Conservation (phyloP, 306 rosid genomes). For the Vicia villosa region DNA sequence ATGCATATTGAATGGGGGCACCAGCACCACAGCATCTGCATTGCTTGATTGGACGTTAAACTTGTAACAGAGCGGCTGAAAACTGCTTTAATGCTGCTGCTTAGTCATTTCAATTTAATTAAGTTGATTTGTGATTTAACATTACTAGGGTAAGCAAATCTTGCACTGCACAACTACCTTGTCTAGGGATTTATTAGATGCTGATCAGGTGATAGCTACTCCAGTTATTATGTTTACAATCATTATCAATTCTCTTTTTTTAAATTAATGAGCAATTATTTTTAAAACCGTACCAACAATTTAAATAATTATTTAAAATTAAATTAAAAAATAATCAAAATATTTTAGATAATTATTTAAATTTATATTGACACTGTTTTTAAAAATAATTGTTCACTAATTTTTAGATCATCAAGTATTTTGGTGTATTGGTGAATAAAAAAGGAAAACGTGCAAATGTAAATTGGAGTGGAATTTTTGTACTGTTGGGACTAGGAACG, state of each 20-base stretch:
- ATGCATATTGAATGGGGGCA: background rate
- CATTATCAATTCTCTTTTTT: background rate
- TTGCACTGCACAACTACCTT: constrained; percentile 4
- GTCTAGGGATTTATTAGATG: background rate
- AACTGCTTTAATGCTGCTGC: constrained; percentile 14
- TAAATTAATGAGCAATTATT: too few species aligned
- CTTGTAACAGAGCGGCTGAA: background rate
- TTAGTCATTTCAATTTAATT: constrained; percentile 36
- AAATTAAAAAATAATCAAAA: too few species aligned
- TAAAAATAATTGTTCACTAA: too few species aligned
- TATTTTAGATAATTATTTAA: too few species aligned
- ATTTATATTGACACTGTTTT: too few species aligned
- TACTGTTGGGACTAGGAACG: too few species aligned
- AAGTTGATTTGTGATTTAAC: constrained; percentile 18
- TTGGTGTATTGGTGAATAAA: too few species aligned
- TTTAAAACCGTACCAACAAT: too few species aligned
- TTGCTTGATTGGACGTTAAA: constrained; percentile 24
- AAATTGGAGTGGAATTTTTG: too few species aligned
- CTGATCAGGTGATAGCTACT: constrained; percentile 2
- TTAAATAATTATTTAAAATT: too few species aligned
- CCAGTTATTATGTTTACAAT: background rate
- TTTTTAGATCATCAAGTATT: too few species aligned
- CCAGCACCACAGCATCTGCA: background rate
- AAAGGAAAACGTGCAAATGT: too few species aligned
- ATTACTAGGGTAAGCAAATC: background rate